A percentile compares a stretch with the other conserved stretches of the same genome.
These are phyloP conservation scores for Russula olivacea DNA, from an alignment of 768 basidiomycete genomes.

Conservation along the genomic window DNA sequence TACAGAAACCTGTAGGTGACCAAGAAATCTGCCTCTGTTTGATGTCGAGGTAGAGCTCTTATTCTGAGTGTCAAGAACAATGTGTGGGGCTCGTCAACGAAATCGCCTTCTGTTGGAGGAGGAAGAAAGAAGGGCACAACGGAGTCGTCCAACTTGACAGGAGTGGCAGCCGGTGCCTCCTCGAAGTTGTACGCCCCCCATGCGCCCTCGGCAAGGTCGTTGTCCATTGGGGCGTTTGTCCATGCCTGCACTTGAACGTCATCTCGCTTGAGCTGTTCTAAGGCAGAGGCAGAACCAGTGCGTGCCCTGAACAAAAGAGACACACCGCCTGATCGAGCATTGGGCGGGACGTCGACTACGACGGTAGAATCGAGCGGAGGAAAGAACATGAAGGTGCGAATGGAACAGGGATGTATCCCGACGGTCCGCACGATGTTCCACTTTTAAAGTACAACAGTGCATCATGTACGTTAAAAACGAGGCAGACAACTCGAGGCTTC, in stretches of 20 bases:
- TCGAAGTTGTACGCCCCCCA: conserved; percentile 25
- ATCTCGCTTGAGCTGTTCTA: conserved; percentile 16
- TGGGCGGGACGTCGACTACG: conserved; percentile 20
- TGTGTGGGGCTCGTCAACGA: conserved; percentile 19
- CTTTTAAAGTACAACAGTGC: background rate
- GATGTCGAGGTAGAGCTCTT: conserved; percentile 14
- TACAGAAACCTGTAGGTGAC: conserved; percentile 45
- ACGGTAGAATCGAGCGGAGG: conserved; percentile 24
- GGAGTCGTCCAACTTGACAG: background rate
- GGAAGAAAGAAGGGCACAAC: conserved; percentile 14
- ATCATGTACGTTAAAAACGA: background rate
- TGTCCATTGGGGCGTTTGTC: conserved; percentile 25
- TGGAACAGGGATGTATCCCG: background rate
- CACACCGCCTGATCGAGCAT: conserved; percentile 14
- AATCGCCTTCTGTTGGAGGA: conserved; percentile 5
- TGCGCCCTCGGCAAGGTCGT: conserved; percentile 16
- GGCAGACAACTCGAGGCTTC: conserved; percentile 5
- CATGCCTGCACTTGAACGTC: conserved; percentile 25
- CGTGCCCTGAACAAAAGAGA: conserved; percentile 23
- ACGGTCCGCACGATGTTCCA: background rate
- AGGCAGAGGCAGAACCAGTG: conserved; percentile 20
- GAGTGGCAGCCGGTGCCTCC: conserved; percentile 7
- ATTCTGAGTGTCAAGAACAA: conserved; percentile 22
- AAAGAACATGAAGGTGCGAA: conserved; percentile 18
- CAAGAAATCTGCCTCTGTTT: conserved; percentile 16